Evolutionary conservation across 2,329 filamentous ascomycete genomes (phyloP), one percentile per base, ranked within the genome.

Genomic region (Penicillium paneum): DNA sequence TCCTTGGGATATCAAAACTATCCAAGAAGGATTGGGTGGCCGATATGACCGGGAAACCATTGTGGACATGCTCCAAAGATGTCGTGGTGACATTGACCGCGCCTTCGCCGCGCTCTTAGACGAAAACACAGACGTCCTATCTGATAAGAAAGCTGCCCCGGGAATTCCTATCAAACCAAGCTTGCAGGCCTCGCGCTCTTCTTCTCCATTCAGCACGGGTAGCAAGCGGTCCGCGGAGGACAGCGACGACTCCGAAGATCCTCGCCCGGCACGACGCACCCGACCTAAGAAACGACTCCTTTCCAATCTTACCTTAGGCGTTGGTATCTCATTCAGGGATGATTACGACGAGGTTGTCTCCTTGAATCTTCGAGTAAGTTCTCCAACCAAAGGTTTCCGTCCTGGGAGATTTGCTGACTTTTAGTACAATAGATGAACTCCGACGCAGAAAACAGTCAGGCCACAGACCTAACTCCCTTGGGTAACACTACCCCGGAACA

Each of bases 1-100:
- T 47, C 78, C 79, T 2, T 84, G 80, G 81, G 82, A 82, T 72
- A 79, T 84, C 46, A 77, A 81, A 35, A 73, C 76, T 6, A 80
- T 84, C 8, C 70, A 75, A 48, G 76, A 77, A 59, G 78, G 78
- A 4, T 68, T 84, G 10, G 80, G 80, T 19, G 79, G 77, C 51
- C 72, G 77, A 48, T 74, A 76, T 39, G 78, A 82, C 60, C 77
- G 78, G 38, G 74, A 72, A 28, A 76, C 76, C 24, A 81, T 84
- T 56, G 77, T 79, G 45, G 75, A 78, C 58, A 76, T 78, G 56
- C 72, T 85, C 31, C 75, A 81, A 61, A 76, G 79, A 59, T 78
- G 76, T 52, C 79, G 78, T 46, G 81, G 82, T 39, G 78, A 82
- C 60, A 75, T 85, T 41, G 75, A 83, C 59, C 67, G 73, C 28